Base-by-base conservation (phyloP, 2,329 filamentous ascomycete genomes). In the Mycocentrospora acerina region DNA sequence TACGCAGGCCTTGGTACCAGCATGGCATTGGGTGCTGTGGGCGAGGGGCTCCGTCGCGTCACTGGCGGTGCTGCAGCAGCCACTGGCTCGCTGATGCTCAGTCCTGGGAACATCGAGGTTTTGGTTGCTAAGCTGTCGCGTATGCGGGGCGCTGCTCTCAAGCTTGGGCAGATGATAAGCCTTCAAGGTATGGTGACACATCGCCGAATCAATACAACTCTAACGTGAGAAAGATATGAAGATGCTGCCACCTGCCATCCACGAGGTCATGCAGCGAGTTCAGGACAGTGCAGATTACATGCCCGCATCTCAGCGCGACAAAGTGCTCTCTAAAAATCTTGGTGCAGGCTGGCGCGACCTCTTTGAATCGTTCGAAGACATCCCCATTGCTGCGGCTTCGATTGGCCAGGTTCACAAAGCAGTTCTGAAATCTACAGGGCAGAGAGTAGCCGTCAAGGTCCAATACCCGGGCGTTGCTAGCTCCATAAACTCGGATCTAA, bases 221-320 rank as follows among this genome's bases (percentile, higher is more conserved):
- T 22, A 5, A 22, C 19, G 9, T 9, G 9, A 25, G n/a, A 22
- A 35, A 77, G 93, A 98, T 70, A 83, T 88, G 25, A 97, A 95
- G 68, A 90, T 96, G 82, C 79, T 98, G 8, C 93, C 93, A 0
- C 81, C 80, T 1, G 81, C 88, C 1, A 90, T 98, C 33, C 88
- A 94, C 51, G 81, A 91, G 58, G 89, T 98, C 2, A 73, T 98
- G 10, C 90, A 95, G 63, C 83, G 94, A 5, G 93, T 98, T 0
- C 93, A 98, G 64, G 93, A 98, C 65, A 85, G 88, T 40, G 93
- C 93, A 26, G 91, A 98, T 67, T 98, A 97, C 67, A 98, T 98
- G 93, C 93, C 93, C 1, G 80, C 88, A 2, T 95, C 84, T 65
- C 93, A 98, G 67, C 85, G 93, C 9, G 84, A 98, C 64, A 82